A percentile compares a stretch with the other conserved stretches of the same genome.
phyloP scores from a whole-genome alignment of 306 rosid species.

The barrel medic (Medicago truncatula) region DNA sequence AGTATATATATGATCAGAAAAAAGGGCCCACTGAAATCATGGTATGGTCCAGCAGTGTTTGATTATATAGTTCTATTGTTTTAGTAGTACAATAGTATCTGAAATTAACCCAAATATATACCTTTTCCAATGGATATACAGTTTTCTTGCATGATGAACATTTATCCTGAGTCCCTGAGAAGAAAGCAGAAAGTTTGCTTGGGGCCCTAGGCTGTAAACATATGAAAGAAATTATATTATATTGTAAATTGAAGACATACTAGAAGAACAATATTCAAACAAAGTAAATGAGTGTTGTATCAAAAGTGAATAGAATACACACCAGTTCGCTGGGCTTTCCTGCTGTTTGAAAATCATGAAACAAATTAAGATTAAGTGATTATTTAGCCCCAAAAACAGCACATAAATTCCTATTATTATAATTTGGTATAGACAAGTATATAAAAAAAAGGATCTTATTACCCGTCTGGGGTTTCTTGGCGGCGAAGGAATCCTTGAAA shows the following conservation, averaged over 20 bases:
- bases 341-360: conserved; percentile 49
- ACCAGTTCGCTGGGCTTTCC: conserved; percentile 61
- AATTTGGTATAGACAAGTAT: not conserved
- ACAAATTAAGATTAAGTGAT: conserved; percentile 34
- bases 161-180: conserved; percentile 89
- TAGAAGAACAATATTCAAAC: not conserved
- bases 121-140: conserved; percentile 84
- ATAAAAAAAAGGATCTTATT: conserved; percentile 37
- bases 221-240: not conserved
- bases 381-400: conserved; percentile 12
- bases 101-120: conserved; percentile 3
- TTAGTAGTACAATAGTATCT: too few relatives aligned
- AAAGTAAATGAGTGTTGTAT: not conserved
- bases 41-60: too few relatives aligned
- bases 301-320: not conserved
- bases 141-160: conserved; percentile 80
- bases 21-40: too few relatives aligned
- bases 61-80: too few relatives aligned
- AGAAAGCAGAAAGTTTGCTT: conserved; percentile 66
- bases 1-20: too few relatives aligned
- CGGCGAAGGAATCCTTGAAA: conserved; percentile 52
- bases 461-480: conserved; percentile 54
- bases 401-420: not conserved
- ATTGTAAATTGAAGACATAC: not conserved
- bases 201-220: conserved; percentile 60